Base-by-base conservation (phyloP, 768 basidiomycete genomes). In the Candolleomyces eurysporus region DNA sequence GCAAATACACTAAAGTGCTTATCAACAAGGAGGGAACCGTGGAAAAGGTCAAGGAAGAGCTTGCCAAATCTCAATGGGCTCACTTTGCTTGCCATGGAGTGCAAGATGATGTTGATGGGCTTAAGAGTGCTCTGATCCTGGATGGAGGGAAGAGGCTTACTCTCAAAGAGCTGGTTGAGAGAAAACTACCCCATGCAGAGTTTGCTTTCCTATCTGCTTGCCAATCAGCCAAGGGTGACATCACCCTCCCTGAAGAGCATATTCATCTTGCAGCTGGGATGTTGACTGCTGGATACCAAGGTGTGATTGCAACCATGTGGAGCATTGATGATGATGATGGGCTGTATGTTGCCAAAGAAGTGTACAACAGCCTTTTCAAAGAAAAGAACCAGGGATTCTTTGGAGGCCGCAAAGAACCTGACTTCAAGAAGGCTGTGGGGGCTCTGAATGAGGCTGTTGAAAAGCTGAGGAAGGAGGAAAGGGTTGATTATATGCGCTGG, bases 231-330 rank as follows among this genome's bases (percentile, higher is more conserved):
- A 53, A 31, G 17, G 63, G 63, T 32, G 59, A 63, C 31, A 43
- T 26, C 17, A 52, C 39, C 2, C 40, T 61, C n/a, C 54, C 63
- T 31, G 63, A 63, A 49, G 63, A 63, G 54, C 52, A 54, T 43
- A 48, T 63, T 21, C 63, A 63, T 61, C 40, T 63, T 19, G 63
- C 63, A 17, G 63, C 53, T 17, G 63, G 63, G 22, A 63, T 63
- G 63, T 21, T 60, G 32, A 48, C 52, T 7, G 59, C 59, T 5
- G 63, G 63, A 31, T 63, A 63, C 48, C 53, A 40, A 7, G 45
- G 59, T 13, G 59, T 63, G 17, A 49, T 63, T 21, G 63, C 63
- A 8, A 63, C 50, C 19, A 63, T 63, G 63, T 63, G 63, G 63
- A 61, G 51, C 19, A 63, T 63, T 22, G 49, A 53, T 17, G 63